phyloP scores from a whole-genome alignment of 345 rosid genomes.

The Balakata baccata region DNA sequence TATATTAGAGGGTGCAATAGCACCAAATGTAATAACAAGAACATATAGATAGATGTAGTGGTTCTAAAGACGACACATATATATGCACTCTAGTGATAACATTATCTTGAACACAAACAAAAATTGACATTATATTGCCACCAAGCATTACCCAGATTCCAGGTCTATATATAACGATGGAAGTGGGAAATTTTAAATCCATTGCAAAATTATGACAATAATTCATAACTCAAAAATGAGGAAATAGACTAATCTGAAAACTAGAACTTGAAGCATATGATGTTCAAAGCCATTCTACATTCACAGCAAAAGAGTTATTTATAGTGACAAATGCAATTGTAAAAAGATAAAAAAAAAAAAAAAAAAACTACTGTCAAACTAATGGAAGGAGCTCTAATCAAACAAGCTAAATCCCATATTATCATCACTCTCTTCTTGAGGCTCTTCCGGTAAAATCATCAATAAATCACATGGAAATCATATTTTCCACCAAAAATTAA shows the following conservation, averaged over 20 bases:
- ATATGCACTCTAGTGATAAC: no score
- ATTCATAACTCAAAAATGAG: background rate
- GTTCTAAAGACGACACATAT: no score
- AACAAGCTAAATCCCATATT: conserved; percentile 90
- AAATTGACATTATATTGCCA: background rate
- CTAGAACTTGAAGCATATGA: background rate
- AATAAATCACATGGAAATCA: background rate
- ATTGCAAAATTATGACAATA: background rate
- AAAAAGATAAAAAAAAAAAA: background rate
- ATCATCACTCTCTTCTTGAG: conserved; percentile 74
- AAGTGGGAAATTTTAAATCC: background rate
- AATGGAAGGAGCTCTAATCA: conserved; percentile 41
- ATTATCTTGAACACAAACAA: no score
- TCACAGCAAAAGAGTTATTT: background rate
- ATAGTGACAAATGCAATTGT: background rate
- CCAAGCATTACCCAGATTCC: background rate
- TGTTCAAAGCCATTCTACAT: conserved; percentile 5
- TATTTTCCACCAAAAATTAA: no score
- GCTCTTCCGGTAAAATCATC: conserved; percentile 57
- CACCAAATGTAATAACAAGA: no score
- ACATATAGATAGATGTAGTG: no score
- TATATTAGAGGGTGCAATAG: no score
- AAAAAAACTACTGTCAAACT: conserved; percentile 1
- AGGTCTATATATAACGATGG: background rate
- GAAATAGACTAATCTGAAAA: background rate